Evolutionary conservation across 1,284 basidiomycete species (phyloP), one percentile per base, ranked within the genome.

Genomic region (Ganoderma leucocontextum): DNA sequence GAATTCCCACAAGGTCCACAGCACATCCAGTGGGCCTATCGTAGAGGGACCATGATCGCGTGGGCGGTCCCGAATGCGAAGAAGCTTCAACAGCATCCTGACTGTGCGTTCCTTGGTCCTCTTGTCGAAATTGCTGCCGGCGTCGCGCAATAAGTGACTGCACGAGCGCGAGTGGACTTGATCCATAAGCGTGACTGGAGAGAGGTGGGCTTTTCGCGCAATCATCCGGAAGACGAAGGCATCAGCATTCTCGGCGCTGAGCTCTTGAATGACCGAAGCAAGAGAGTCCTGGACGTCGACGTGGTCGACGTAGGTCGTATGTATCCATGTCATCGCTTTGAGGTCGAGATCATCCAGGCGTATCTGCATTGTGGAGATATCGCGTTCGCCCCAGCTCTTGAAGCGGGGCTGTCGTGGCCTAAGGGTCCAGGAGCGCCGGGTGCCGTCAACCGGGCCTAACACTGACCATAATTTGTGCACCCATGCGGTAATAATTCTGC

Each of bases 361-460:
- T 12, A 22, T 4, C 19, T 59, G 22, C 8, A 71, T 57, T 0
- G 35, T 47, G 12, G 52, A 36, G 22, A 65, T 66, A 42, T 76
- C 75, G 39, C 73, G 71, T 10, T 76, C 74, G 7, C 65, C 64
- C 75, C 75, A 76, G 58, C 44, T 67, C 3, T 53, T 39, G 62
- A 39, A 67, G 39, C 10, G 10, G 8, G 58, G 57, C 19, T 25
- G 25, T 33, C 33, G 44, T 35, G 19, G 7, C 12, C 29, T n/a
- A 22, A 4, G 17, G 2, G 19, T 38, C 35, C 17, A n/a, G 1
- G 6, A 29, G 5, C n/a, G 42, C 33, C 13, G 33, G 22, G 15
- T 7, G 19, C 1, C 22, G 19, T 62, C 22, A 8, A 22, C 6
- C 22, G 41, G 29, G 38, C 8, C 17, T 0, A 58, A n/a, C 12